These are phyloP conservation scores for Capsella rubella DNA, from an alignment of 441 rosid species.

Conservation along the genomic window DNA sequence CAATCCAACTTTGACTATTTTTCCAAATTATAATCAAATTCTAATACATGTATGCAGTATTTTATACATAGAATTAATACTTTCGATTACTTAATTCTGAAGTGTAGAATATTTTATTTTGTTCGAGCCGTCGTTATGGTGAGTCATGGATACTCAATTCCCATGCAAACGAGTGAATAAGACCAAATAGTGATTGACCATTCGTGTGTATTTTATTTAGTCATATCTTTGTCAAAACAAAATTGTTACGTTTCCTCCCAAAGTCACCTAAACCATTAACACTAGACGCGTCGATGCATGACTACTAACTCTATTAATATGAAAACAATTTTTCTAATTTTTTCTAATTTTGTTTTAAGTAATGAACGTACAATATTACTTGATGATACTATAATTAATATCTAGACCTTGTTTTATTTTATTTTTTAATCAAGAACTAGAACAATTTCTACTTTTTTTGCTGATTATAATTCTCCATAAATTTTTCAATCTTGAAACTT, in stretches of 20 bases:
- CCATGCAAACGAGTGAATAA: slow-evolving; percentile 2
- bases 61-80: neutral
- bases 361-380: too few relatives aligned
- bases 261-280: too few relatives aligned
- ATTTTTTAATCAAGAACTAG: too few relatives aligned
- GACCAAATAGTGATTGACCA: neutral
- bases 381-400: too few relatives aligned
- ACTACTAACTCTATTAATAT: too few relatives aligned
- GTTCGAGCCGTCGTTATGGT: neutral
- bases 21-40: neutral
- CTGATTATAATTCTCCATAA: neutral
- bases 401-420: too few relatives aligned
- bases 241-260: neutral
- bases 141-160: slow-evolving; percentile 9
- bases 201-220: slow-evolving; percentile 2
- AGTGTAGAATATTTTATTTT: neutral
- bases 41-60: neutral
- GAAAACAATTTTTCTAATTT: too few relatives aligned
- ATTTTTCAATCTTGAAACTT: neutral
- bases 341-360: too few relatives aligned
- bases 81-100: slow-evolving; percentile 11
- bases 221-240: neutral
- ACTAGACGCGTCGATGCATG: too few relatives aligned
- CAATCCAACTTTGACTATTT: slow-evolving; percentile 28
- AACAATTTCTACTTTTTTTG: too few relatives aligned